Evolutionary conservation across 2,329 filamentous ascomycete genomes (phyloP).

Genomic region (Shiraia sp.): DNA sequence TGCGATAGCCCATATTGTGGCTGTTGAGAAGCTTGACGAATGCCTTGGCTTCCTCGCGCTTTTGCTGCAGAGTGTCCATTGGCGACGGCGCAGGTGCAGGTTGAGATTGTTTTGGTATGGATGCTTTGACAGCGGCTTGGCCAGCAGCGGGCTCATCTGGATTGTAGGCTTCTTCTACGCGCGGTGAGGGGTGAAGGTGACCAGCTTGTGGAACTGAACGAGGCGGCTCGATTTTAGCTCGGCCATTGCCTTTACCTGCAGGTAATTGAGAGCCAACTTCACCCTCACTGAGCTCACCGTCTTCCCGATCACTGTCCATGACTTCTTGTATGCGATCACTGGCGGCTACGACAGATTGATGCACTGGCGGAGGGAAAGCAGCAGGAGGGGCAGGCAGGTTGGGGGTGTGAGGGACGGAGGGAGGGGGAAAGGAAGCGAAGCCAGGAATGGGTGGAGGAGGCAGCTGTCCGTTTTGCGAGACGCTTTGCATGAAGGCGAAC

Average conservation of each 20-base stretch:
- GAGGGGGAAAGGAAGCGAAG: constrained; percentile 22
- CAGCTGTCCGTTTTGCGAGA: constrained; percentile 15
- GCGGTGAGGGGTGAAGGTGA: neutral
- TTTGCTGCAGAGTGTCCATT: constrained; percentile 18
- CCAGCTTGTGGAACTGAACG: constrained; percentile 25
- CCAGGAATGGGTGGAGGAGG: constrained; percentile 27
- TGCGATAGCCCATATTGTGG: constrained; percentile 72
- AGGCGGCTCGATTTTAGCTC: constrained; percentile 16
- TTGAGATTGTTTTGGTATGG: constrained; percentile 1
- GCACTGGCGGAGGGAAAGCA: constrained; percentile 15
- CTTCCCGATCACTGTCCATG: constrained; percentile 60
- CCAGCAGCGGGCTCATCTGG: constrained; percentile 24
- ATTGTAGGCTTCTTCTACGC: constrained; percentile 17
- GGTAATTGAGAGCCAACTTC: constrained; percentile 19
- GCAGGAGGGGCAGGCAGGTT: constrained; percentile 19
- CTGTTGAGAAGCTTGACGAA: constrained; percentile 47
- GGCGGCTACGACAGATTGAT: constrained; percentile 10
- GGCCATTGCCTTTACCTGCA: constrained; percentile 10
- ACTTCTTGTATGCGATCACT: constrained; percentile 35
- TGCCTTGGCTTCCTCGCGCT: constrained; percentile 40
- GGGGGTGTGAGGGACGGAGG: constrained; percentile 22
- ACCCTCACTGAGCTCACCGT: constrained; percentile 76
- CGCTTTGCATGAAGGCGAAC: constrained; percentile 28
- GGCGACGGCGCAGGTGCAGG: constrained; percentile 6
- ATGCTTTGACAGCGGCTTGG: constrained; percentile 8